phyloP scores from a whole-genome alignment of 1,284 basidiomycete genomes.

The Ustilago sp. region DNA sequence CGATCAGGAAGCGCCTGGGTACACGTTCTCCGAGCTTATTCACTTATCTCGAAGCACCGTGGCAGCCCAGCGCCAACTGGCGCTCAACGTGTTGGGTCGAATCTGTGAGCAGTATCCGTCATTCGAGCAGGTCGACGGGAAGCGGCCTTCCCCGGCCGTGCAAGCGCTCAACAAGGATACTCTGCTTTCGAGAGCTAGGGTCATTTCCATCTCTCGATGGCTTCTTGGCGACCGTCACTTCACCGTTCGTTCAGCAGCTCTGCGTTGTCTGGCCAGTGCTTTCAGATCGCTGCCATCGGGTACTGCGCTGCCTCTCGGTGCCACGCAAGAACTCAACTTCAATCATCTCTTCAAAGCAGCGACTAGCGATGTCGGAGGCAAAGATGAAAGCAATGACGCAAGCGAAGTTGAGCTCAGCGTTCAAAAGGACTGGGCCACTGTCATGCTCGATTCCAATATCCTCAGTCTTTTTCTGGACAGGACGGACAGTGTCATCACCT shows the following conservation, averaged over 20 bases:
- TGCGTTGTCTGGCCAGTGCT: constrained; percentile 38
- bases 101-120: constrained; percentile 70
- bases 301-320: constrained; percentile 12
- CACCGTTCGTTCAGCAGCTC: constrained; percentile 55
- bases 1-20: constrained; percentile 84
- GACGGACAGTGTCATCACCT: constrained; percentile 43
- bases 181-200: constrained; percentile 27
- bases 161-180: constrained; percentile 24
- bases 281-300: constrained; percentile 40
- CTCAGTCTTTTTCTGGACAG: constrained; percentile 33
- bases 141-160: background rate
- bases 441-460: constrained; percentile 40
- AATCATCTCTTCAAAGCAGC: constrained; percentile 12
- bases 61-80: constrained; percentile 83
- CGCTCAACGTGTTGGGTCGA: constrained; percentile 80
- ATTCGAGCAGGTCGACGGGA: background rate
- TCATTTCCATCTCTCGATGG: constrained; percentile 53
- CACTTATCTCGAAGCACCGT: constrained; percentile 84
- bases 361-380: constrained; percentile 3
- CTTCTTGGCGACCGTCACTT: constrained; percentile 57
- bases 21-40: constrained; percentile 88
- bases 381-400: constrained; percentile 23
- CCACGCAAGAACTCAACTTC: constrained; percentile 30
- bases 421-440: constrained; percentile 46
- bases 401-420: constrained; percentile 40